These are phyloP conservation scores for Trametes maxima DNA, from an alignment of 768 basidiomycete species.

Conservation along the genomic window DNA sequence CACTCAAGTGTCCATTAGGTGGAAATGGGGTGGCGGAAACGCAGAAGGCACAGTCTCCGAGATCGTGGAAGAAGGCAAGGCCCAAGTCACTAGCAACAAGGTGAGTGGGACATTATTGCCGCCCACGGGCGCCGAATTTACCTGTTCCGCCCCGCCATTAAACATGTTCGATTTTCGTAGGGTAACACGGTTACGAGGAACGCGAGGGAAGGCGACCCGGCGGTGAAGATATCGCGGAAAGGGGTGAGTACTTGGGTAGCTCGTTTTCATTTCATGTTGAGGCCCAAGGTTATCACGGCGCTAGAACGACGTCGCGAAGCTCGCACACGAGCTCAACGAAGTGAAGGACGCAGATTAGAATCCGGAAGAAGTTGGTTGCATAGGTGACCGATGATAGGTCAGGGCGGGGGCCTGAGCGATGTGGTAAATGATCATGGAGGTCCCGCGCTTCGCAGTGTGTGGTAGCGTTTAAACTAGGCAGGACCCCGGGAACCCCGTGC, in stretches of 20 bases:
- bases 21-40: conserved; percentile 40
- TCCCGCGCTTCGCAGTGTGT: too few species aligned
- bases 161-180: conserved; percentile 22
- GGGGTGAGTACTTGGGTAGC: conserved; percentile 39
- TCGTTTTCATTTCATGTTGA: background rate
- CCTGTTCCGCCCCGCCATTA: too few species aligned
- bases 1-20: conserved; percentile 26
- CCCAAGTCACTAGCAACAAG: conserved; percentile 49
- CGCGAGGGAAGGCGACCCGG: conserved; percentile 49
- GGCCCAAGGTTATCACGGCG: too few species aligned
- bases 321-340: conserved; percentile 51
- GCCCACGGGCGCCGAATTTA: too few species aligned
- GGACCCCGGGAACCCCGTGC: too few species aligned
- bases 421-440: too few species aligned
- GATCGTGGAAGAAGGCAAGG: conserved; percentile 46
- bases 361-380: too few species aligned
- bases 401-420: too few species aligned
- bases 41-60: conserved; percentile 41
- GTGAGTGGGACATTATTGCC: too few species aligned
- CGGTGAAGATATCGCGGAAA: conserved; percentile 47
- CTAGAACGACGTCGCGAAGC: conserved; percentile 58
- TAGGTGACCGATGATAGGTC: too few species aligned
- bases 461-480: too few species aligned
- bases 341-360: conserved; percentile 35
- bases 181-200: conserved; percentile 48